Evolutionary conservation across 768 basidiomycete species (phyloP), one percentile per base, ranked within the genome.

Genomic region (Pluteus cervinus): DNA sequence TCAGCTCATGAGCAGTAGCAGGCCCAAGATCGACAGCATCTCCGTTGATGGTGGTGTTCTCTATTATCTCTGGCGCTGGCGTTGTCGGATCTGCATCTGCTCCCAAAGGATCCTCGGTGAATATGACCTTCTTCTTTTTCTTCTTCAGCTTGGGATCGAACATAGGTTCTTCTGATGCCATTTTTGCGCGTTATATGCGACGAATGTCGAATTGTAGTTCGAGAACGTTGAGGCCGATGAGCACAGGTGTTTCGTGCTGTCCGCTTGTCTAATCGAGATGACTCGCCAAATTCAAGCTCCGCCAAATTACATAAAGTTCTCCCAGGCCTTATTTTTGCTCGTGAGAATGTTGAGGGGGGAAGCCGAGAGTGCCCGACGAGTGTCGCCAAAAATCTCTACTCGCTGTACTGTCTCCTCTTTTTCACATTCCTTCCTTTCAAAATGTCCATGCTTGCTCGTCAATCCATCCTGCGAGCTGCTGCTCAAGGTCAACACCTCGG

Each of bases 71-170:
- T 18, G 86, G 87, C 9, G 82, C 77, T 17, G 87, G 86, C 26
- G 73, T 69, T 4, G 86, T 89, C 20, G 86, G 86, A 56, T 90
- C 87, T 24, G 79, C 83, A 25, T 85, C 87, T 42, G 84, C 76
- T 26, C 83, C 84, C 7, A 87, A 71, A 0, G 87, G 85, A 53
- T 90, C 86, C 54, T 88, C 88, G 0, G 79, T 79, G 60, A 90
- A 89, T 12, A 81, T 85, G 22, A 90, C 88, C 12, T 71, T 72
- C 63, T 89, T 88, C 65, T 90, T 90, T 74, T 88, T 90, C 63
- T 87, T 88, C 61, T 86, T 87, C 46, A 89, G 71, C 30, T 85
- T 85, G 1, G 82, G 82, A 51, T 90, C 86, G 51, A 89, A 90
- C 15, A 88, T 55, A 0, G 86, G 86, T 66, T 84, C 81, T 47